Conservation (phyloP, 768 basidiomycete species). For the Hebeloma cylindrosporum region DNA sequence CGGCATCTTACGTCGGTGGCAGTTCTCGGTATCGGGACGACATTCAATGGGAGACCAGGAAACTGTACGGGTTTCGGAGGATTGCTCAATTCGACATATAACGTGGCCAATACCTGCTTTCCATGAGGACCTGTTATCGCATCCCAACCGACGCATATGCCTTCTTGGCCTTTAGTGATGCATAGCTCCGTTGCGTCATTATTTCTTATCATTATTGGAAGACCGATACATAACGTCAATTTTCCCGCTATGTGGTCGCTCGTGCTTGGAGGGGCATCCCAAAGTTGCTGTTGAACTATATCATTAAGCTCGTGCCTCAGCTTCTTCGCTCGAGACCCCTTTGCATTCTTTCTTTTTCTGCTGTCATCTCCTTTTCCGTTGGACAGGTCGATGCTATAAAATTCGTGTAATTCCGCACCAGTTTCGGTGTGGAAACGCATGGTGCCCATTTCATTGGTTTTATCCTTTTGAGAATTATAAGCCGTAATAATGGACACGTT, state of each 20-base stretch:
- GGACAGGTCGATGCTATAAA: slow-evolving; percentile 28
- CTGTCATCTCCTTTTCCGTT: background rate
- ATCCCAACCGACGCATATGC: slow-evolving; percentile 30
- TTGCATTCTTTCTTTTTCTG: slow-evolving; percentile 2
- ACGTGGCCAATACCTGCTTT: slow-evolving; percentile 25
- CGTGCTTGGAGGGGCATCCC: slow-evolving; percentile 8
- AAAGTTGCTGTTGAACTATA: slow-evolving; percentile 7
- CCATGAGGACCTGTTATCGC: slow-evolving; percentile 13
- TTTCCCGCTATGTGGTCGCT: slow-evolving; percentile 25
- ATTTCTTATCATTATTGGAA: slow-evolving; percentile 33
- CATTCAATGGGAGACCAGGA: slow-evolving; percentile 28
- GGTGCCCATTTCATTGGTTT: slow-evolving; percentile 28
- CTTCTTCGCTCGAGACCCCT: background rate
- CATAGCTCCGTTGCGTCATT: slow-evolving; percentile 35
- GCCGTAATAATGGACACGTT: slow-evolving; percentile 36
- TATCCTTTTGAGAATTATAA: slow-evolving; percentile 31
- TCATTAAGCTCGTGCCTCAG: background rate
- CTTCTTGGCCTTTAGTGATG: slow-evolving; percentile 38
- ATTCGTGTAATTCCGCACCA: slow-evolving; percentile 21
- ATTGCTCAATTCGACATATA: slow-evolving; percentile 30
- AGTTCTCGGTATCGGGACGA: slow-evolving; percentile 26
- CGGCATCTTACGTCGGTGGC: slow-evolving; percentile 9
- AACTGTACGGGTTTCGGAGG: slow-evolving; percentile 26
- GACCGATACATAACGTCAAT: slow-evolving; percentile 28
- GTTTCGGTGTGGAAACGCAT: slow-evolving; percentile 30